Base-by-base conservation (phyloP, 164 flowering plant genomes). In the Umbellularia californica region DNA sequence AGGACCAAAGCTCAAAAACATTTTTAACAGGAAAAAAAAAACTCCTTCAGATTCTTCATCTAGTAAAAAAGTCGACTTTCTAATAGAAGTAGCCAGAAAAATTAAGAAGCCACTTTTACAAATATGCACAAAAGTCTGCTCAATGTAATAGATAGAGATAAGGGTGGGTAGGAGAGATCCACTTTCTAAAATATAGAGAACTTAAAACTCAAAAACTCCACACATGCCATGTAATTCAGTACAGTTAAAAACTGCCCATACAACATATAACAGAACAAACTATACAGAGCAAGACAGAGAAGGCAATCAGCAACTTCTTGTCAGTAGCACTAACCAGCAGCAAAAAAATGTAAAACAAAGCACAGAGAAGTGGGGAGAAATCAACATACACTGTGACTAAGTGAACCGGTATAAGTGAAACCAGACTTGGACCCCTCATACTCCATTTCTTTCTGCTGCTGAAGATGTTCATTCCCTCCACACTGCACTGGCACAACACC, bases 401-500 rank as follows among this genome's bases (percentile, higher is more conserved):
- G 19, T 52, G 81, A 78, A 55, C 69, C 23, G 70, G 74, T 58
- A 68, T 75, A 81, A 67, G 22, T 52, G 60, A 58, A 83, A 1
- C 76, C 85, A 75, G 88, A 23, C 79, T 86, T 87, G 13, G 91
- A 78, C 20, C 81, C 60, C 13, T 88, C 89, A 77, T 74, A 86
- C 9, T 83, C 88, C 84, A 47, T 50, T 5, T 63, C 79, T 6
- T 77, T 86, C 30, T 82, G 79, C 0, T 58, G 71, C 58, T 72
- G 77, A 70, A 64, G 76, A 51, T 67, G 51, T 22, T 74, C 71
- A 62, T 82, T 83, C 19, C 33, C 73, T 73, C 78, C 83, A 70
- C 30, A 58, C 72, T 85, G 89, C 65, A 86, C 80, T 5, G 97
- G 94, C 17, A 89, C 94, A 69, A 90, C 87, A 71, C 89, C 78